phyloP scores from a whole-genome alignment of 2,329 filamentous ascomycete species.

The Fusarium sp. region DNA sequence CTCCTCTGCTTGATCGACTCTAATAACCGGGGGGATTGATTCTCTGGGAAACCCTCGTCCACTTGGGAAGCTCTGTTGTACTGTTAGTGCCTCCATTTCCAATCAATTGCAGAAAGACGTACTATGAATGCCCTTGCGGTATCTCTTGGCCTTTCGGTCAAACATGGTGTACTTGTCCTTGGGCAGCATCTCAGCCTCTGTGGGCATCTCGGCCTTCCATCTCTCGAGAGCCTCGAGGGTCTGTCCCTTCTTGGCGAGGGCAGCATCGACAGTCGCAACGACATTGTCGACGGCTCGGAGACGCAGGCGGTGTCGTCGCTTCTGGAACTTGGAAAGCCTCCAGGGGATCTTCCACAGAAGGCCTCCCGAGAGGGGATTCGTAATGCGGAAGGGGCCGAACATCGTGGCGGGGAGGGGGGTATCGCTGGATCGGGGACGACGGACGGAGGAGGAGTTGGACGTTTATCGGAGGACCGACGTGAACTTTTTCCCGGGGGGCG shows the following conservation, averaged over 20 bases:
- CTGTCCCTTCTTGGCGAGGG: constrained; percentile 79
- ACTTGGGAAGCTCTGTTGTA: constrained; percentile 80
- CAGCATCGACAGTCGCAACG: constrained; percentile 84
- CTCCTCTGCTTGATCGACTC: constrained; percentile 35
- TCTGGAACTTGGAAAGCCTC: constrained; percentile 92
- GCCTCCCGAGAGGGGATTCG: constrained; percentile 80
- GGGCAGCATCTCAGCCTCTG: constrained; percentile 93
- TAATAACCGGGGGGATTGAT: constrained; percentile 96
- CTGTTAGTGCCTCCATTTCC: constrained; percentile 33
- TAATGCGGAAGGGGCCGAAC: constrained; percentile 87
- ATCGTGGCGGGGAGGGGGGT: constrained; percentile 61
- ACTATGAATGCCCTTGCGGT: constrained; percentile 98
- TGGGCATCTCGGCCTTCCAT: constrained; percentile 97
- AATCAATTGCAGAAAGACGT: constrained; percentile 56
- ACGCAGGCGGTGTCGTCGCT: constrained; percentile 85
- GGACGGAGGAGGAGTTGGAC: constrained; percentile 20
- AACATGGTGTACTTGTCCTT: constrained; percentile 99
- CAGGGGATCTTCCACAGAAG: constrained; percentile 98
- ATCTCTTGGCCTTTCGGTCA: constrained; percentile 94
- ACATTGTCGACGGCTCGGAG: constrained; percentile 88
- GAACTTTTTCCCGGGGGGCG: constrained; percentile 41
- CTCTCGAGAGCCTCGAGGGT: constrained; percentile 82
- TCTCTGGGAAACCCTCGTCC: constrained; percentile 95
- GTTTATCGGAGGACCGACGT: constrained; percentile 31
- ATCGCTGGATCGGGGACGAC: constrained; percentile 14